Evolutionary conservation across 169 alveolate species (phyloP).

Genomic region (Sarcocystis neurona): DNA sequence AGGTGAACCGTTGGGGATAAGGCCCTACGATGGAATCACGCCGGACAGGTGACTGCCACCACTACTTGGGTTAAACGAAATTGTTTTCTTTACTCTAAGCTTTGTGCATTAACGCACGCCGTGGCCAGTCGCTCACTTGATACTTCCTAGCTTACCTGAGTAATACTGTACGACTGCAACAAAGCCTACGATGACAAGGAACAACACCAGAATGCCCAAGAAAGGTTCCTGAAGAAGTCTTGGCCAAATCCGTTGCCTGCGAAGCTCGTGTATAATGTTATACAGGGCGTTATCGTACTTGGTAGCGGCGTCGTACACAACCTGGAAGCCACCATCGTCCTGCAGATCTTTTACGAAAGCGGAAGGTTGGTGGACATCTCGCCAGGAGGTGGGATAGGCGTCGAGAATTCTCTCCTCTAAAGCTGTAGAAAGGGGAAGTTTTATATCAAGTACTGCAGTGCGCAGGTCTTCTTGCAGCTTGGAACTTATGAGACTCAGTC

Average conservation of each 20-base stretch:
- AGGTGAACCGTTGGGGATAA: too few relatives aligned
- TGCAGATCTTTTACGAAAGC: background rate
- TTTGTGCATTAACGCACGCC: too few relatives aligned
- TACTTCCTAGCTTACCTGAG: slow-evolving; percentile 28
- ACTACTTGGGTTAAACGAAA: too few relatives aligned
- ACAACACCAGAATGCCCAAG: background rate
- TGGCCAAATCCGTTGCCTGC: background rate
- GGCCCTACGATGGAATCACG: too few relatives aligned
- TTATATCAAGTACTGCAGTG: background rate
- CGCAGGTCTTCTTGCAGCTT: slow-evolving; percentile 19
- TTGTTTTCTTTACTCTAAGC: too few relatives aligned
- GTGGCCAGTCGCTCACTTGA: too few relatives aligned
- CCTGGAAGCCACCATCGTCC: slow-evolving; percentile 32
- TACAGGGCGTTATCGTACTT: slow-evolving; percentile 27
- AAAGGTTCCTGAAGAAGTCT: background rate
- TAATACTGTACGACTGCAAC: background rate
- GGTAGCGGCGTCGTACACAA: background rate
- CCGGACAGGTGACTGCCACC: too few relatives aligned
- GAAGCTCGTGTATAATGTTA: background rate
- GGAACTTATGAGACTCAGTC: background rate
- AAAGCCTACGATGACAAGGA: background rate
- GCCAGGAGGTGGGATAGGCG: slow-evolving; percentile 37
- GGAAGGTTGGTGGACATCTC: slow-evolving; percentile 7
- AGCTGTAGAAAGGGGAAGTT: slow-evolving; percentile 29
- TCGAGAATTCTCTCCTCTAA: slow-evolving; percentile 24